Conservation (phyloP, 768 basidiomycete genomes). For the Dioszegia crocea region DNA sequence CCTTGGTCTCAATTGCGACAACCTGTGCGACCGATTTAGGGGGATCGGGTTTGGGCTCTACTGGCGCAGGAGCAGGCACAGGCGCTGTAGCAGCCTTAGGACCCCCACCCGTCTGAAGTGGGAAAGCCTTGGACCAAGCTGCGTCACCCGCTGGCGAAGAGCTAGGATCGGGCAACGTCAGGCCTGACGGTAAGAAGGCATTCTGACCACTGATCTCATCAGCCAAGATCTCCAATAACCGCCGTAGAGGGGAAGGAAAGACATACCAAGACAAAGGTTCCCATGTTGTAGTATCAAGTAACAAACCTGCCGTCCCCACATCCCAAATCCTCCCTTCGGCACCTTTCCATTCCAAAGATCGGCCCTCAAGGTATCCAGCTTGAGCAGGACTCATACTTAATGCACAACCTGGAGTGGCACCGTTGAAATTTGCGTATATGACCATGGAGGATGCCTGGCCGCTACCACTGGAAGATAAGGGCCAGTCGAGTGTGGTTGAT, state of each 20-base stretch:
- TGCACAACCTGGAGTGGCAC: slow-evolving; percentile 22
- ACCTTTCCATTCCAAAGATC: slow-evolving; percentile 27
- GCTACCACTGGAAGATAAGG: slow-evolving; percentile 18
- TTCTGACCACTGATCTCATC: slow-evolving; percentile 9
- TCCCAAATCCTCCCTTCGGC: slow-evolving; percentile 23
- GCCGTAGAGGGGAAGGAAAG: background rate
- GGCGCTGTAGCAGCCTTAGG: background rate
- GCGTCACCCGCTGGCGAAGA: background rate
- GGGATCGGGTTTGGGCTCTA: background rate
- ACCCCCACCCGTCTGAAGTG: background rate
- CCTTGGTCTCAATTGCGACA: too few relatives aligned
- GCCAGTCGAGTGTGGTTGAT: slow-evolving; percentile 21
- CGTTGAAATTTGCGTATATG: slow-evolving; percentile 21
- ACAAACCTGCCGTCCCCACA: slow-evolving; percentile 14
- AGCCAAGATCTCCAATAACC: background rate
- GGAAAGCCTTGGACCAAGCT: slow-evolving; percentile 6
- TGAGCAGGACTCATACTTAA: slow-evolving; percentile 31
- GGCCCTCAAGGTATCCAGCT: slow-evolving; percentile 31
- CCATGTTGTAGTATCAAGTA: slow-evolving; percentile 19
- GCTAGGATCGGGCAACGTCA: slow-evolving; percentile 20
- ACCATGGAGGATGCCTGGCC: slow-evolving; percentile 29
- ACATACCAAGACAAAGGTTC: slow-evolving; percentile 26
- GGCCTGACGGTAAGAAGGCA: slow-evolving; percentile 18
- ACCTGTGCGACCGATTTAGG: too few relatives aligned
- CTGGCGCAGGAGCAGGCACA: background rate